Base-by-base conservation (phyloP, 2,329 filamentous ascomycete species). In the Aspergillus arachidicola region DNA sequence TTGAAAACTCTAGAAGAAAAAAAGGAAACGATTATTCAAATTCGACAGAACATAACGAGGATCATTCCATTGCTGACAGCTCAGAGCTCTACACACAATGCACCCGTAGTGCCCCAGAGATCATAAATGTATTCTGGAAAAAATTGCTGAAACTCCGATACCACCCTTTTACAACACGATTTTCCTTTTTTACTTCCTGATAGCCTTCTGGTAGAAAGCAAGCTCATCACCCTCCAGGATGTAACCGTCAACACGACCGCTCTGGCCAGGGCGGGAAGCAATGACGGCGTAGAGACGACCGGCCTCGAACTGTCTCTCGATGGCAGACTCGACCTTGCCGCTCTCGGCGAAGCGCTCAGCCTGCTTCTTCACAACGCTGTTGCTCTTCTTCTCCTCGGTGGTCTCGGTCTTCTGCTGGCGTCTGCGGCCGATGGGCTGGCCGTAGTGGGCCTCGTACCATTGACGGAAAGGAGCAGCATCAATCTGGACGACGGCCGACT, bases 391-490 rank as follows among this genome's bases (percentile, higher is more conserved):
- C 84, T 93, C 81, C 79, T 79, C 75, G 75, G 69, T 71, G 65
- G 63, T 83, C 81, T 80, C 84, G 84, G 72, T 72, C 79, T 96
- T 94, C 82, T 90, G 87, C 87, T 97, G 93, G 85, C 94, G 92
- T 85, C 91, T 91, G 78, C 94, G 92, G 82, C 95, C 95, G 70
- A 99, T 81, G 76, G 86, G 76, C 84, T 92, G 88, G 81, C 95
- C 95, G 89, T 99, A 99, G 91, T 99, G 95, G 75, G 95, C 93
- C 90, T 99, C 95, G 86, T 96, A 99, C 95, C 95, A 99, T 87
- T 98, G 94, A 83, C 95, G 89, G 92, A 99, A 99, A 75, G 95
- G 95, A 70, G 95, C 93, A 77, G 96, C 95, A 84, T 99, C 95
- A 85, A 99, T 87, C 88, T 99, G 95, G 82, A 99, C 92, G 79